These are phyloP conservation scores for Plasmodium billcollinsi DNA, from an alignment of 169 alveolate species.

Conservation along the genomic window DNA sequence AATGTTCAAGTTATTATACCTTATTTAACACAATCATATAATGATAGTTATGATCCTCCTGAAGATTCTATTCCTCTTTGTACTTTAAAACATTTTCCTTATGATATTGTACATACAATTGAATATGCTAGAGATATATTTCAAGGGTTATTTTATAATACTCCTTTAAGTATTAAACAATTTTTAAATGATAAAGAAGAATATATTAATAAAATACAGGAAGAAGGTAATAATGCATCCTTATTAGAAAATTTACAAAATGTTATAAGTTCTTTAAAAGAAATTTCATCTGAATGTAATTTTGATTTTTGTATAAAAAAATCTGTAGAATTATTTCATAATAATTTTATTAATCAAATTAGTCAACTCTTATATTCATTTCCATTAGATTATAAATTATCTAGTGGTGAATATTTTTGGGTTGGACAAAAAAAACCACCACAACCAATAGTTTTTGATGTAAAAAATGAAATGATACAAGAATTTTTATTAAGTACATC, in stretches of 20 bases:
- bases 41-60: constrained; percentile 99
- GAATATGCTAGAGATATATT: constrained; percentile 99
- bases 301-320: constrained; percentile 86
- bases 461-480: constrained; percentile 89
- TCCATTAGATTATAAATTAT: constrained; percentile 95
- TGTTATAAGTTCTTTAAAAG: constrained; percentile 78
- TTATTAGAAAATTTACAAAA: constrained; percentile 76
- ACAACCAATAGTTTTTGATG: constrained; percentile 90
- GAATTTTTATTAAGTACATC: constrained; percentile 93
- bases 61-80: constrained; percentile 97
- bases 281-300: constrained; percentile 76
- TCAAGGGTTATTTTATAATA: constrained; percentile 96
- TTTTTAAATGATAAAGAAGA: constrained; percentile 87
- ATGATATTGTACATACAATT: constrained; percentile 98
- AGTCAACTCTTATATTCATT: constrained; percentile 94
- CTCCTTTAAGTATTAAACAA: constrained; percentile 92
- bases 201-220: constrained; percentile 76
- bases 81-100: constrained; percentile 97
- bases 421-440: constrained; percentile 99
- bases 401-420: constrained; percentile 98
- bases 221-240: constrained; percentile 81
- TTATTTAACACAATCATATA: constrained; percentile 96
- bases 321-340: constrained; percentile 91
- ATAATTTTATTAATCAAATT: constrained; percentile 93
- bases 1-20: constrained; percentile 96